phyloP scores from a whole-genome alignment of 139 green algal species.

The Auxenochlorella pyrenoidosa region DNA sequence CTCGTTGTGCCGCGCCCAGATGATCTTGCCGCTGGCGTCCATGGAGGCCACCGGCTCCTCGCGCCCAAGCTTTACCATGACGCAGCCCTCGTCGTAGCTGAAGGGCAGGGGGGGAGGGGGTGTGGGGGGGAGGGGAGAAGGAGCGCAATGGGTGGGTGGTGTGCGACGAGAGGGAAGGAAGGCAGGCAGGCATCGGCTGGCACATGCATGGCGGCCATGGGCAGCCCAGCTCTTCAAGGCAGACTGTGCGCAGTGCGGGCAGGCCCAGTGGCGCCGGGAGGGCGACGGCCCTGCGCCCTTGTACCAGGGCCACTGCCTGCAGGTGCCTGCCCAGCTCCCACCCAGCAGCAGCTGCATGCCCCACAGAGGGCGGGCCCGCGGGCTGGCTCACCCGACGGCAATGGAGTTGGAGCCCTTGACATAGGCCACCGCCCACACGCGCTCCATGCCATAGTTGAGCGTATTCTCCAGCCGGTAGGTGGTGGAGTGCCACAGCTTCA shows the following conservation, averaged over 20 bases:
- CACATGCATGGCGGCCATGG: too few species aligned
- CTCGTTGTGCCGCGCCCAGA: slow-evolving; percentile 94
- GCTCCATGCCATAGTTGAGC: slow-evolving; percentile 97
- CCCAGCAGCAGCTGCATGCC: neutral
- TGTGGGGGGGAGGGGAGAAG: neutral
- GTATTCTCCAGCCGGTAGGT: slow-evolving; percentile 96
- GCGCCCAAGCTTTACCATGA: slow-evolving; percentile 93
- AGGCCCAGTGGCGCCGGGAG: too few species aligned
- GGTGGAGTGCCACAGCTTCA: slow-evolving; percentile 97
- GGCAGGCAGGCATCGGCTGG: too few species aligned
- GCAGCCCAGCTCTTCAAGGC: too few species aligned
- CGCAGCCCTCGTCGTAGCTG: slow-evolving; percentile 95
- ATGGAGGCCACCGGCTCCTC: slow-evolving; percentile 99
- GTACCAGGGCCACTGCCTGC: too few species aligned
- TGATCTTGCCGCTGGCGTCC: slow-evolving; percentile 96
- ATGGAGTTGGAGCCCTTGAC: slow-evolving; percentile 88
- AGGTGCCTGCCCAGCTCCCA: too few species aligned
- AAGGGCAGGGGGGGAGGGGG: neutral
- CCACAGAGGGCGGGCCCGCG: neutral
- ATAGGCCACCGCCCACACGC: slow-evolving; percentile 91
- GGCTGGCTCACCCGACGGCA: slow-evolving; percentile 26
- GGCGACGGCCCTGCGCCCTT: too few species aligned
- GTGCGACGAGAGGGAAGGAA: too few species aligned
- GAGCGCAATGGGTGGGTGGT: too few species aligned
- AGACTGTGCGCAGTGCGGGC: too few species aligned